Conservation (phyloP, 805 yeast species). For the Grigorovia jiainica region DNA sequence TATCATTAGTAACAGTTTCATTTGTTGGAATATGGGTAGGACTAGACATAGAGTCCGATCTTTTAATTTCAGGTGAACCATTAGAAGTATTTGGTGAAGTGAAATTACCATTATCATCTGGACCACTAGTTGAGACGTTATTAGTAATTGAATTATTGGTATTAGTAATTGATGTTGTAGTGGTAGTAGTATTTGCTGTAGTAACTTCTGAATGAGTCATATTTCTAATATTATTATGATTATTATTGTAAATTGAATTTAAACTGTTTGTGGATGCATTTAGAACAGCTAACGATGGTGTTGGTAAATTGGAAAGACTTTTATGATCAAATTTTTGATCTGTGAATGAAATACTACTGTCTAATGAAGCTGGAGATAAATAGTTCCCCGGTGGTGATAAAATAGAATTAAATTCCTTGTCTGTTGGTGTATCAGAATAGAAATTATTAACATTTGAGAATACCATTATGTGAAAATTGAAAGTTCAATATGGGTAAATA, state of each 20-base stretch:
- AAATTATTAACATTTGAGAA: conserved; percentile 2
- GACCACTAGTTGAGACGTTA: background rate
- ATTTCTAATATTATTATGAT: background rate
- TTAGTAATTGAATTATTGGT: background rate
- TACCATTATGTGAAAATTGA: conserved; percentile 1
- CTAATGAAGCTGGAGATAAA: conserved; percentile 17
- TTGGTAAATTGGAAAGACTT: conserved; percentile 1
- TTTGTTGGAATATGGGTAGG: background rate
- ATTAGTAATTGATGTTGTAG: background rate
- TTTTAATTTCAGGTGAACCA: background rate
- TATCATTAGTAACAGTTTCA: too few species aligned
- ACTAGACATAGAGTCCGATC: background rate
- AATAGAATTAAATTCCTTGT: conserved; percentile 5
- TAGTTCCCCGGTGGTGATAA: conserved; percentile 11
- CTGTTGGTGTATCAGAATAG: conserved; percentile 2
- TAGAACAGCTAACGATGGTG: conserved; percentile 6
- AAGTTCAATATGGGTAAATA: background rate
- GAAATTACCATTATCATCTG: background rate
- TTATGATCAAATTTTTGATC: conserved; percentile 4
- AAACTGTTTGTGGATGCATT: conserved; percentile 4
- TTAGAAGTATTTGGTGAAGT: background rate
- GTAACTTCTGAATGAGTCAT: conserved; percentile 1
- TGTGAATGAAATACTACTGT: conserved; percentile 11
- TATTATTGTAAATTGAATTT: background rate
- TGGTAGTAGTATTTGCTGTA: background rate